Conservation (phyloP, 78 protist genomes). For the slime mould (Dictyostelium discoideum) region DNA sequence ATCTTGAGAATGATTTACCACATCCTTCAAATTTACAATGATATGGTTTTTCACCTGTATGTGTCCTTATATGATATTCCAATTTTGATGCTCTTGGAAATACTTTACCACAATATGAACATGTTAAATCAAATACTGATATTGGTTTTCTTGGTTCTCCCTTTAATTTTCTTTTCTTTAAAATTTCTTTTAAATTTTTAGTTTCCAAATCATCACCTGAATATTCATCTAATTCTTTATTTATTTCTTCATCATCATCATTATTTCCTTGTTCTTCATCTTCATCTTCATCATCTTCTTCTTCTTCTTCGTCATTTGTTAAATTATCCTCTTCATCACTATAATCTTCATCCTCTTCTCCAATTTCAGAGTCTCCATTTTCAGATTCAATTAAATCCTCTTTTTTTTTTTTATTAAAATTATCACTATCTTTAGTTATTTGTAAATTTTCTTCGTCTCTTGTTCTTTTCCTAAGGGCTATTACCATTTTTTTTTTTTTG, state of each 20-base stretch:
- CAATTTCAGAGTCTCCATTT: background rate
- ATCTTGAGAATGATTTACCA: constrained; percentile 43
- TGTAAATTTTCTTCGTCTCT: background rate
- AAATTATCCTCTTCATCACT: background rate
- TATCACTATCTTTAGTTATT: background rate
- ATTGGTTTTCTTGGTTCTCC: background rate
- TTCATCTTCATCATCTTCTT: background rate
- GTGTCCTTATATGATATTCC: constrained; percentile 53
- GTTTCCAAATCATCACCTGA: background rate
- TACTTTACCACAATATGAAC: constrained; percentile 52
- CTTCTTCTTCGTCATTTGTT: background rate
- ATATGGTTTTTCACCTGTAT: constrained; percentile 81
- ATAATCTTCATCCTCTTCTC: background rate
- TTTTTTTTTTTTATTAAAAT: background rate
- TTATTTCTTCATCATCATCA: background rate
- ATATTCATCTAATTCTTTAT: background rate
- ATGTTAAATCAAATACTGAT: background rate
- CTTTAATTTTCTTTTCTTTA: background rate
- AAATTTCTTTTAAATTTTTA: background rate
- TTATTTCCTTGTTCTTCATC: constrained; percentile 20
- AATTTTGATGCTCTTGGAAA: constrained; percentile 50
- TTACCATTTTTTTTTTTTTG: background rate
- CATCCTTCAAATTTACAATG: constrained; percentile 68
- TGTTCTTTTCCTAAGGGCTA: background rate
- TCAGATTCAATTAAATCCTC: background rate